Base-by-base conservation (phyloP, 192 early-diverging fungal genomes). In the Rhizophagus sp. region DNA sequence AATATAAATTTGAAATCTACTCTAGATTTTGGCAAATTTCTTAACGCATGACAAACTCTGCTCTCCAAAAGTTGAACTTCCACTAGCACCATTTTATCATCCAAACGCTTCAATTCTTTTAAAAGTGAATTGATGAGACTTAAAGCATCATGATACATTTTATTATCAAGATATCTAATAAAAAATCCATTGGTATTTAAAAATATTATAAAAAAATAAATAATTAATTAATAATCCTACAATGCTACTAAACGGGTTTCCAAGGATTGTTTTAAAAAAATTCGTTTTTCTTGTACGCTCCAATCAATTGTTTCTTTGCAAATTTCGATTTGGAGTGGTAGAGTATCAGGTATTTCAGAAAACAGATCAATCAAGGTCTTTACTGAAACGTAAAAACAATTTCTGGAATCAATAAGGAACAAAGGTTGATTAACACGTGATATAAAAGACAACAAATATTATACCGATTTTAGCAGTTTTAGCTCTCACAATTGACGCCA, bases 81-180 rank as follows among this genome's bases (percentile, higher is more conserved):
- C 62, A 99, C 95, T 73, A 99, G 85, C 27, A 98, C 93, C 90
- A 96, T 96, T 88, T 98, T 98, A 89, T 99, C 98, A 89, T 99
- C 98, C 63, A 99, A 85, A 64, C 95, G 93, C 89, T 99, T 99
- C n/a, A 99, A 89, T 89, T 98, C 97, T 75, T 94, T 96, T 74
- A 98, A 90, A 62, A 99, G 88, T 63, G 89, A 84, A 64, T 89
- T 88, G 62, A 97, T 96, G 73, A 99, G 86, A 30, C 85, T 85
- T 69, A 99, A 85, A 0, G 97, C 93, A 73, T 99, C 97, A 52
- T 95, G 91, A 81, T 99, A 98, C 93, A 96, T 94, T 83, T 95
- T 95, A 87, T 96, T 96, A 81, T 97, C 96, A 52, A 98, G 86
- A 83, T 95, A 92, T 27, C 90, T 82, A 39, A 30, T 13, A 41